Conservation (phyloP, 306 rosid genomes). For the Sechiopsis laciniata region DNA sequence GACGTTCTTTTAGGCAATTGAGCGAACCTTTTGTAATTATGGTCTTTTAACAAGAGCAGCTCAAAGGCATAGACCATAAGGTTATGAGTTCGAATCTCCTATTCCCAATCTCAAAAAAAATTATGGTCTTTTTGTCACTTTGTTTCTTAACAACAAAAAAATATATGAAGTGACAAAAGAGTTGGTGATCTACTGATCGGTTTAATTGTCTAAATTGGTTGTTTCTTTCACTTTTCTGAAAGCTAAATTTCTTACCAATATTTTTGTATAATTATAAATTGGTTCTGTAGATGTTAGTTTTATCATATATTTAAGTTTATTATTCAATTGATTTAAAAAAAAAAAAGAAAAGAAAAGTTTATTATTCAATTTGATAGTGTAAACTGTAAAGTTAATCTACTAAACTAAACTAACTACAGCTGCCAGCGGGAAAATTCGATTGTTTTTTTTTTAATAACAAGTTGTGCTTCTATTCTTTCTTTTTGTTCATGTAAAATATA, state of each 20-base stretch:
- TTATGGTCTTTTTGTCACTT: not conserved
- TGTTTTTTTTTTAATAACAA: not conserved
- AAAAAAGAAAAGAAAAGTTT: too few species aligned
- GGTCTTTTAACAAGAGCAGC: too few species aligned
- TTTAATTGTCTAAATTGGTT: not conserved
- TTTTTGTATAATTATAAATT: not conserved
- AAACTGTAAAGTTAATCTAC: not conserved
- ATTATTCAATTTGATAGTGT: too few species aligned
- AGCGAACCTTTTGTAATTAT: too few species aligned
- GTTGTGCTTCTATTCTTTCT: not conserved
- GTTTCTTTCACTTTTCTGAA: too few species aligned
- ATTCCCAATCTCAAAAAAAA: too few species aligned
- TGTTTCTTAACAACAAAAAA: not conserved
- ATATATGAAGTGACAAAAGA: not conserved
- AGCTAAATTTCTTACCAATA: too few species aligned
- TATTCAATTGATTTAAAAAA: not conserved
- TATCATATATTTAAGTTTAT: not conserved
- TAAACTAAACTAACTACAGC: not conserved
- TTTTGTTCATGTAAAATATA: constrained; percentile 7
- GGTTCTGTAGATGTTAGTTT: not conserved
- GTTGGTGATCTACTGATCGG: not conserved
- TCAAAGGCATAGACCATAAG: too few species aligned
- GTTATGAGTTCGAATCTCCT: too few species aligned
- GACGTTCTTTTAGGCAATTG: too few species aligned
- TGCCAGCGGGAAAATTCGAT: not conserved